These are phyloP conservation scores for Russula ochroleuca DNA, from an alignment of 768 basidiomycete species.

Conservation along the genomic window DNA sequence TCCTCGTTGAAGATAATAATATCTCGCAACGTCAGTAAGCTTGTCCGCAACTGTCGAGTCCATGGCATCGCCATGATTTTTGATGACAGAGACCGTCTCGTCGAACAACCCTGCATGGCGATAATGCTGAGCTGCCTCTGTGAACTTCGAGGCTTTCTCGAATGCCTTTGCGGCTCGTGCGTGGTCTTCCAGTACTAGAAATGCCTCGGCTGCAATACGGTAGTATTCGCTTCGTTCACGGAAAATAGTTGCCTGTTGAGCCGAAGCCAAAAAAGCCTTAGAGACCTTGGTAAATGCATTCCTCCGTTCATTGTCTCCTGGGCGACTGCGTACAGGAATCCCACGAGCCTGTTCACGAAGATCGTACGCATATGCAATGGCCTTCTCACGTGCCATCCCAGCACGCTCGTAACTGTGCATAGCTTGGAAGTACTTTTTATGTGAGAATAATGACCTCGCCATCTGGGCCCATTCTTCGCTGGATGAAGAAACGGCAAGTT, in stretches of 20 bases:
- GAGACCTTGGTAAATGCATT: constrained; percentile 46
- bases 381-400: constrained; percentile 39
- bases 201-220: constrained; percentile 46
- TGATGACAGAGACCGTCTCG: constrained; percentile 46
- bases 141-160: constrained; percentile 40
- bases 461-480: constrained; percentile 44
- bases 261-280: constrained; percentile 46
- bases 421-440: constrained; percentile 49
- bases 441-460: constrained; percentile 40
- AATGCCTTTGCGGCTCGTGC: constrained; percentile 43
- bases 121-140: constrained; percentile 42
- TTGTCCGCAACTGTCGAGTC: constrained; percentile 33
- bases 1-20: constrained; percentile 44
- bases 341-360: constrained; percentile 49
- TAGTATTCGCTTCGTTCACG: constrained; percentile 38
- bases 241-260: constrained; percentile 29
- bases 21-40: constrained; percentile 42
- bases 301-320: constrained; percentile 26
- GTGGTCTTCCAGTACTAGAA: constrained; percentile 39
- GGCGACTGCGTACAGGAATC: constrained; percentile 25
- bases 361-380: constrained; percentile 49
- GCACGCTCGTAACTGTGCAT: constrained; percentile 53
- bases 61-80: constrained; percentile 35
- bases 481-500: constrained; percentile 52
- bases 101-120: constrained; percentile 48